Evolutionary conservation across 1,284 basidiomycete species (phyloP).

Genomic region (Ceratobasidium sp.): DNA sequence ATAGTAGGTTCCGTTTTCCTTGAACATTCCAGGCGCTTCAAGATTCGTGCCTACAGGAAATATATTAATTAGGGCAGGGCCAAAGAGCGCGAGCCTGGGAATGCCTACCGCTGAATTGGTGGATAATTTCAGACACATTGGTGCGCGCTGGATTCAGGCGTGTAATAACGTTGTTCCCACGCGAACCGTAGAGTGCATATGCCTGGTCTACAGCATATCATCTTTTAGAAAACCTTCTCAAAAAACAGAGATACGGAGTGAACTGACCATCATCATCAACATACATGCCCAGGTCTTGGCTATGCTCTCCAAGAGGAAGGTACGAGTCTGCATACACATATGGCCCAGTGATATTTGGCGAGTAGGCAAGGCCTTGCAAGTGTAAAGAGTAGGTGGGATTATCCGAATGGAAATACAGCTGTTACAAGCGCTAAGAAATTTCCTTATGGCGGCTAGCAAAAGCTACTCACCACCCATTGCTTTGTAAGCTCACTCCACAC

Average conservation of each 20-base stretch:
- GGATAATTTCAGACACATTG: conserved; percentile 46
- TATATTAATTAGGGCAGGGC: not conserved
- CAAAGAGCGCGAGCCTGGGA: not conserved
- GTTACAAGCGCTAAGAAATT: too few relatives aligned
- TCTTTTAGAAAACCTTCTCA: too few relatives aligned
- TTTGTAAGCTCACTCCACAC: conserved; percentile 35
- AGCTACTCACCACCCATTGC: conserved; percentile 35
- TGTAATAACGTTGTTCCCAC: conserved; percentile 41
- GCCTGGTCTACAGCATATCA: conserved; percentile 33
- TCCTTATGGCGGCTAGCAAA: too few relatives aligned
- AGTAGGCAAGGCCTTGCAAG: conserved; percentile 36
- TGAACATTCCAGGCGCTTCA: conserved; percentile 41
- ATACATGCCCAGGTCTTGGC: conserved; percentile 39
- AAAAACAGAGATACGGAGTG: too few relatives aligned
- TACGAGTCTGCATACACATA: conserved; percentile 37
- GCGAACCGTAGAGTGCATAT: conserved; percentile 37
- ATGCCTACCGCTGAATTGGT: conserved; percentile 45
- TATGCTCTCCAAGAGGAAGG: conserved; percentile 32
- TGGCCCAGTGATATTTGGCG: conserved; percentile 38
- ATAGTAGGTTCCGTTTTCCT: conserved; percentile 44
- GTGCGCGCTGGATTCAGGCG: conserved; percentile 46
- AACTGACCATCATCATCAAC: conserved; percentile 38
- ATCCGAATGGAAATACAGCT: conserved; percentile 40
- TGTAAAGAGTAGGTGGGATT: conserved; percentile 31
- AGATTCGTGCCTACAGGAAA: conserved; percentile 14